Conservation (phyloP, 1,284 basidiomycete genomes). For the Takashimella tepidaria region DNA sequence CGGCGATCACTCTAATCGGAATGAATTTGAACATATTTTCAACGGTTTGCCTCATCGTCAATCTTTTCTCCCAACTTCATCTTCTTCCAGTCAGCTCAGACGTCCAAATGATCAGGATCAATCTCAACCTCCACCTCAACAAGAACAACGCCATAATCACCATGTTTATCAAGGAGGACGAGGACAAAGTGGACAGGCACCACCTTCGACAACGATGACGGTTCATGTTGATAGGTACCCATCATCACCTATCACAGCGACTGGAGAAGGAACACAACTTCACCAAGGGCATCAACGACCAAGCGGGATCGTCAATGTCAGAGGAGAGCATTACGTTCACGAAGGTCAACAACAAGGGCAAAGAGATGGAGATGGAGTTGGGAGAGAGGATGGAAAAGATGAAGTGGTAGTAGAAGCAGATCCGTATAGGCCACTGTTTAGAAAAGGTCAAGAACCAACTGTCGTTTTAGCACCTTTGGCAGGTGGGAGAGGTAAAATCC, state of each 20-base stretch:
- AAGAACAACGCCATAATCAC: no score
- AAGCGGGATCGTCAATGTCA: neutral
- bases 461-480: neutral
- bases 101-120: neutral
- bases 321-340: no score
- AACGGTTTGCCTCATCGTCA: no score
- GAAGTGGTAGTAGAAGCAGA: neutral
- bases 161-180: no score
- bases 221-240: no score
- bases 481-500: neutral
- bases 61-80: neutral
- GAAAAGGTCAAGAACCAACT: neutral
- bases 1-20: no score
- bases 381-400: neutral
- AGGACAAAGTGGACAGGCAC: no score
- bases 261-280: no score
- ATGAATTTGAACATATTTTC: no score
- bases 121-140: neutral
- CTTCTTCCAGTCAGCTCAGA: neutral
- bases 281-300: neutral
- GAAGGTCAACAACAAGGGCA: no score
- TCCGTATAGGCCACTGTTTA: neutral
- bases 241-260: no score
- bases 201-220: no score
- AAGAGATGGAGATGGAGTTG: neutral